Base-by-base conservation (phyloP, 257 asterid species). In the Mitragyna speciosa region DNA sequence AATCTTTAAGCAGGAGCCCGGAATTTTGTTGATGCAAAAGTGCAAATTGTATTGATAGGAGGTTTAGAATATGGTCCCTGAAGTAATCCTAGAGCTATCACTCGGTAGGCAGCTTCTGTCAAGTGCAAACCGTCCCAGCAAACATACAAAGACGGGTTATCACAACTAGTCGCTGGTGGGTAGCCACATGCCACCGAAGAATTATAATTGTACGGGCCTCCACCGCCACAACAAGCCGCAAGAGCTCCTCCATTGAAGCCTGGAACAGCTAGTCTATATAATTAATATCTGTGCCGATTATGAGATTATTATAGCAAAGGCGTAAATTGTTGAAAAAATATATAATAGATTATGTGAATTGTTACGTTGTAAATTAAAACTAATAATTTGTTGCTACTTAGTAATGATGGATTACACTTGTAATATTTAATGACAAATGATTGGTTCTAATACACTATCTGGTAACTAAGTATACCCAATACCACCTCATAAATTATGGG, bases 121-220 rank as follows among this genome's bases (percentile, higher is more conserved):
- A 83, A 75, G 76, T 90, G 94, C 14, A 83, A 0, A 12, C 92
- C 90, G 36, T 90, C 92, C 94, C 92, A 90, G 56, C 51, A 82
- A 31, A 73, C 87, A 78, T 67, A 81, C 4, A 52, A 17, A 10
- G 87, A 82, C 9, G 94, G 92, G 68, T 90, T 85, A 0, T 75
- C 84, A 41, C 92, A 88, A 45, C 77, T 48, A 0, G 52, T 76
- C 43, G 89, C 69, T 33, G 82, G 71, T 2, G 85, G 49, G 11
- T 31, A 3, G 31, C 90, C 89, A 59, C 92, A 90, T 4, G 0
- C 0, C 4, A 71, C 61, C 6, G 85, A 73, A 0, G 22, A n/a
- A 52, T 85, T 83, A 78, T 3, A 84, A 76, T 88, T 87, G 76
- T 90, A 90, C 7, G 83, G 70, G 26, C 92, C 92, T 39, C 90